phyloP scores from a whole-genome alignment of 2,329 filamentous ascomycete genomes.

The Byssothecium circinans region DNA sequence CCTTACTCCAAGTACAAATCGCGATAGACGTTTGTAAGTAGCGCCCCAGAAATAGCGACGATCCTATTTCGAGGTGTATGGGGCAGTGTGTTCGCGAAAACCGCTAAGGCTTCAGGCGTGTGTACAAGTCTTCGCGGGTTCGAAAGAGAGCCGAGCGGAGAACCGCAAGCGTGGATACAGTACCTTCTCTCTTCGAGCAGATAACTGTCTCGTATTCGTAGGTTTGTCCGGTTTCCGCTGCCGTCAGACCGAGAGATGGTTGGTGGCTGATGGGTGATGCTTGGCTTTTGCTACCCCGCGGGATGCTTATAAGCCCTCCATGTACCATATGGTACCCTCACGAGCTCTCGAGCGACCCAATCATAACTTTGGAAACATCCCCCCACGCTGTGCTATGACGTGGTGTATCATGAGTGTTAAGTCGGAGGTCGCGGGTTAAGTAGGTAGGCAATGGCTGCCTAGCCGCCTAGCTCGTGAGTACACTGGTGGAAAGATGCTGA shows the following conservation, averaged over 20 bases:
- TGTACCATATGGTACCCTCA: background rate
- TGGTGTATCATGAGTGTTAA: background rate
- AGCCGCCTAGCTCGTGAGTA: no score
- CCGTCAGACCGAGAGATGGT: background rate
- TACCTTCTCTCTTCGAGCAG: no score
- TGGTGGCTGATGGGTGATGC: background rate
- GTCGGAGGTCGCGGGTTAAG: no score
- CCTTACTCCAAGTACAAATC: slow-evolving; percentile 19
- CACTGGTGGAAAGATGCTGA: no score
- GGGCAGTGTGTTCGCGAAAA: background rate
- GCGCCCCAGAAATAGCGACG: no score
- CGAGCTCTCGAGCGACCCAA: background rate
- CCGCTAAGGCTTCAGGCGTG: background rate
- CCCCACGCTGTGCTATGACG: background rate
- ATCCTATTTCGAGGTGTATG: slow-evolving; percentile 1
- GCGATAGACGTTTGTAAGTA: slow-evolving; percentile 23
- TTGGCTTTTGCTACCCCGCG: background rate
- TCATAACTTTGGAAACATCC: background rate
- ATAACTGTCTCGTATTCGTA: background rate
- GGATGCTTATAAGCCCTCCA: background rate
- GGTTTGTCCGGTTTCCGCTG: background rate
- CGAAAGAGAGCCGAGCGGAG: slow-evolving; percentile 7
- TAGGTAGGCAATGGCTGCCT: no score
- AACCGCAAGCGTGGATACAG: slow-evolving; percentile 2
- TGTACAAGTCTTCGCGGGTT: background rate